A percentile compares a stretch with the other conserved stretches of the same genome.
Evolutionary conservation across 805 yeast genomes (phyloP).

Genomic region (Barnettozyma populi): DNA sequence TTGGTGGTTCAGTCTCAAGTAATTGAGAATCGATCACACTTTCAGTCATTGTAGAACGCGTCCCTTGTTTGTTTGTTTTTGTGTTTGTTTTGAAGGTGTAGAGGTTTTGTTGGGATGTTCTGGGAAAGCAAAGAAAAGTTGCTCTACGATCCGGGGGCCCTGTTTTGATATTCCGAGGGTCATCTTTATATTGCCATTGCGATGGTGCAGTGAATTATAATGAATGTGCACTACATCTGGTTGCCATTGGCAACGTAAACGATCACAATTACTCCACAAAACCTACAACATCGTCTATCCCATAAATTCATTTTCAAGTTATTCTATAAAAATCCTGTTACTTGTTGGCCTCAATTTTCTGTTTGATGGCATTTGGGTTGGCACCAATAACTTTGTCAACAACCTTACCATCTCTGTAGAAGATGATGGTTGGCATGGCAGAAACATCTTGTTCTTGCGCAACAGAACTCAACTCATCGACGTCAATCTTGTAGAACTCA

Average conservation of each 20-base stretch:
- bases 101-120: conserved; percentile 9
- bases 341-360: conserved; percentile 50
- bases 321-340: conserved; percentile 22
- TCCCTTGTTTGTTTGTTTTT: not conserved
- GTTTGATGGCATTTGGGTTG: conserved; percentile 78
- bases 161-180: not conserved
- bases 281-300: not conserved
- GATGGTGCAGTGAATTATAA: too few relatives aligned
- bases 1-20: conserved; percentile 2
- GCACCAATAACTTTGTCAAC: conserved; percentile 85
- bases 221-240: too few relatives aligned
- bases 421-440: conserved; percentile 64
- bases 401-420: conserved; percentile 78
- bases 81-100: conserved; percentile 1
- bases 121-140: not conserved
- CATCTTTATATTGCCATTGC: too few relatives aligned
- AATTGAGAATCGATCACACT: conserved; percentile 12
- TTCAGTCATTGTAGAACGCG: conserved; percentile 1
- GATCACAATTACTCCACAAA: not conserved
- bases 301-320: not conserved
- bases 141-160: not conserved
- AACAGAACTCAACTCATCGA: conserved; percentile 73
- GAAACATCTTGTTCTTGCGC: conserved; percentile 59
- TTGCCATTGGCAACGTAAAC: too few relatives aligned
- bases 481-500: conserved; percentile 85